Evolutionary conservation across 75 land plant species (phyloP), one percentile per base, ranked within the genome.

Genomic region (Picea sitchensis): DNA sequence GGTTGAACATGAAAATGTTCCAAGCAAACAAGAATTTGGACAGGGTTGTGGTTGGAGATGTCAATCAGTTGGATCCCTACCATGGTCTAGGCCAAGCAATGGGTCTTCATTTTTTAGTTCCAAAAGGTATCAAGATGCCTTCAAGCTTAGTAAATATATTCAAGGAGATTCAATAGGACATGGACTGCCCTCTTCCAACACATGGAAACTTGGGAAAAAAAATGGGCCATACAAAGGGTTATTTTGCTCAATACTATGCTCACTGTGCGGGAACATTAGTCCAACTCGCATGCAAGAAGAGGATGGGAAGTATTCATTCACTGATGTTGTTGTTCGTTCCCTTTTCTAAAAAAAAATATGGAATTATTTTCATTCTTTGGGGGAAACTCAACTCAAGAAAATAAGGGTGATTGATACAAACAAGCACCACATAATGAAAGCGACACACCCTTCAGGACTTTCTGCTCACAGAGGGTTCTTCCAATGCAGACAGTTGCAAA

Each of bases 1-100:
- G 26, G 26, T 26, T 26, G 26, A 26, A 26, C 26, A 26, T 26
- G 26, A 26, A 26, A 26, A 26, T 26, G 26, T 26, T 26, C 26
- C 26, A 26, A 26, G 26, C 26, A 26, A 26, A 26, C 26, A 26
- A 26, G 26, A 26, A 26, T 26, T 26, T 26, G 26, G 26, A 26
- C 26, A 26, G 0, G 26, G 26, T 26, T 26, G 26, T 26, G 26
- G 26, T 26, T 26, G 26, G 26, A 26, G 26, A 26, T 26, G 26
- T 26, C 26, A 0, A 26, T 26, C 26, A 26, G 0, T 26, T 26
- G 95, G 99, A 97, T 86, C 99, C 99, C 58, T 97, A 97, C 86
- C 99, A 97, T 87, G 98, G 98, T 17, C 94, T 92, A 71, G 99
- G 98, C 32, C 99, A 97, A 81, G 99, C 99, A 69, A 97, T 95